Base-by-base conservation (phyloP, 176 grass and related monocot genomes). In the Elaeis guineensis region DNA sequence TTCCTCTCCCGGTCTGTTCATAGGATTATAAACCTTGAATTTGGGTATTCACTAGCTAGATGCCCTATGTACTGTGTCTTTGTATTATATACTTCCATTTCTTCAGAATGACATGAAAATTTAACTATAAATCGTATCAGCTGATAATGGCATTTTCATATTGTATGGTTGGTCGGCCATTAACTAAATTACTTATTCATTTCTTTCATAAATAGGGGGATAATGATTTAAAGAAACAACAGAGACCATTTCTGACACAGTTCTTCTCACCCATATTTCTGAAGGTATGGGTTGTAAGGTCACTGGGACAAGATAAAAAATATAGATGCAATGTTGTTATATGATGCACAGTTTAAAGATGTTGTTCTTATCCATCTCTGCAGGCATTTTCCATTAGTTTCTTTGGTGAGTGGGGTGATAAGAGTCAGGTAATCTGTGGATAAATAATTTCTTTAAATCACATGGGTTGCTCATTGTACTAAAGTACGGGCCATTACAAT, bases 331-430 rank as follows among this genome's bases (percentile, higher is more conserved):
- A 44, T 44, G 11, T 39, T 8, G 32, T 44, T 44, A 12, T 12
- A 44, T 44, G 6, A 12, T 44, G 35, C 35, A 11, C 35, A 2
- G 35, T 44, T 44, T 12, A 2, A 12, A 0, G 2, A 44, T 44
- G 35, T 12, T 44, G 35, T 44, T 44, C 9, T 44, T 2, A 44
- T 44, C 35, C 2, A 44, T n/a, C 77, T 56, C 4, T 77, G 50
- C 67, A 99, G 94, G 88, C 94, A 69, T 99, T 99, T 83, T 99
- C 94, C 53, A 89, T 99, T 57, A 99, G 82, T 20, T 99, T 99
- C 79, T 93, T 99, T 72, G 94, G 94, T 6, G 94, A 99, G 50
- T 99, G 94, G 94, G 94, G 94, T 83, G 94, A 99, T 69, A 99
- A 99, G 65, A 99, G 94, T 59, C 94, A 99, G 89, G 94, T 93